Conservation (phyloP, 176 grass and related monocot genomes). For the Carex pumila region DNA sequence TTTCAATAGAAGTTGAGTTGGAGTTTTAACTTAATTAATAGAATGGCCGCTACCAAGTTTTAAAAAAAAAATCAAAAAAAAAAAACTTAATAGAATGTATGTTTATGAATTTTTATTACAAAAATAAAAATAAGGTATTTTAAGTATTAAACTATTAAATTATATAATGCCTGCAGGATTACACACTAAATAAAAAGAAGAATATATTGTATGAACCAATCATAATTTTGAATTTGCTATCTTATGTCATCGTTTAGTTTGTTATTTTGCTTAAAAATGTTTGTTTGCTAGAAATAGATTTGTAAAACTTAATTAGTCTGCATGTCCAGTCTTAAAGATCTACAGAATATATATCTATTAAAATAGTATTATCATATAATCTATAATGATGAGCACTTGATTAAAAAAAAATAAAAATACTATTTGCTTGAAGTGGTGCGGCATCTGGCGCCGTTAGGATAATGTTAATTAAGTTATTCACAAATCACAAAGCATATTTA, state of each 20-base stretch:
- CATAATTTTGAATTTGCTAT: neutral
- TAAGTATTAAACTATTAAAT: neutral
- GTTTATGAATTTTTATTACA: too few relatives aligned
- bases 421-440: neutral
- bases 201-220: neutral
- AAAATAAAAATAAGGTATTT: too few relatives aligned
- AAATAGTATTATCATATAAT: neutral
- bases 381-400: neutral
- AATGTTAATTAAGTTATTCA: neutral
- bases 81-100: too few relatives aligned
- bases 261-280: too few relatives aligned
- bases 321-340: neutral
- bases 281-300: too few relatives aligned
- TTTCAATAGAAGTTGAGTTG: too few relatives aligned
- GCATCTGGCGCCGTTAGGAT: neutral
- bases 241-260: too few relatives aligned
- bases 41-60: too few relatives aligned
- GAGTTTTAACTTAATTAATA: too few relatives aligned
- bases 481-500: neutral
- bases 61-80: too few relatives aligned
- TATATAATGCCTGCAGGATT: neutral
- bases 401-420: neutral
- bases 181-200: neutral
- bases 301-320: neutral
- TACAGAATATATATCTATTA: neutral